Conservation (phyloP, 1,284 basidiomycete genomes). For the Paramarasmius palmivorus region DNA sequence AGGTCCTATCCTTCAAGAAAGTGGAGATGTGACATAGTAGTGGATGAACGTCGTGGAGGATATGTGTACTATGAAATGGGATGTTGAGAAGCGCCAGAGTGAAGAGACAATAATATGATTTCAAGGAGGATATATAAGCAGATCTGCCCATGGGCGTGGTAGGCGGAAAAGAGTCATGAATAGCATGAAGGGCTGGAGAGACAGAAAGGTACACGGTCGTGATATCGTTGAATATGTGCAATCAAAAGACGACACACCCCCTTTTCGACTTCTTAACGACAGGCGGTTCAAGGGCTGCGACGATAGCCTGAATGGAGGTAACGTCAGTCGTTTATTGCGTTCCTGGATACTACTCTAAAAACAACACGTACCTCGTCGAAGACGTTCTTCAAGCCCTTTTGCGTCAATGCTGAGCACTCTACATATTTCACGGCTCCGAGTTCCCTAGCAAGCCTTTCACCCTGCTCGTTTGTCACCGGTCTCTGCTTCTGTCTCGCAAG, state of each 20-base stretch:
- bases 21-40: no score
- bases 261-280: constrained; percentile 12
- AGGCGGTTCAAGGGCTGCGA: constrained; percentile 63
- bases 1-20: no score
- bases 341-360: constrained; percentile 13
- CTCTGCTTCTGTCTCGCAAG: constrained; percentile 94
- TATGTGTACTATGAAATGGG: no score
- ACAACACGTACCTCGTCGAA: constrained; percentile 88
- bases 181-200: neutral
- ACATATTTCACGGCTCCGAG: constrained; percentile 99
- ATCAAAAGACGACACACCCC: constrained; percentile 13
- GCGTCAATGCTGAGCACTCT: constrained; percentile 98
- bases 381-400: constrained; percentile 99
- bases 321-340: constrained; percentile 13
- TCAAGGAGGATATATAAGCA: constrained; percentile 5
- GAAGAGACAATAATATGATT: no score
- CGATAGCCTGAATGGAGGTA: constrained; percentile 76
- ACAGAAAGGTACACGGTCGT: neutral
- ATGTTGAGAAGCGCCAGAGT: no score
- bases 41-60: no score
- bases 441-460: constrained; percentile 93
- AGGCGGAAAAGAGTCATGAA: constrained; percentile 3
- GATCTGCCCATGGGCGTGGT: constrained; percentile 1
- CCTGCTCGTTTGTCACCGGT: constrained; percentile 86
- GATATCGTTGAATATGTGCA: neutral